Percentiles rank a stretch among this genome's conserved stretches.
Evolutionary conservation across 352 stramenopile species (phyloP).

Genomic region (Vaucheria bursata): DNA sequence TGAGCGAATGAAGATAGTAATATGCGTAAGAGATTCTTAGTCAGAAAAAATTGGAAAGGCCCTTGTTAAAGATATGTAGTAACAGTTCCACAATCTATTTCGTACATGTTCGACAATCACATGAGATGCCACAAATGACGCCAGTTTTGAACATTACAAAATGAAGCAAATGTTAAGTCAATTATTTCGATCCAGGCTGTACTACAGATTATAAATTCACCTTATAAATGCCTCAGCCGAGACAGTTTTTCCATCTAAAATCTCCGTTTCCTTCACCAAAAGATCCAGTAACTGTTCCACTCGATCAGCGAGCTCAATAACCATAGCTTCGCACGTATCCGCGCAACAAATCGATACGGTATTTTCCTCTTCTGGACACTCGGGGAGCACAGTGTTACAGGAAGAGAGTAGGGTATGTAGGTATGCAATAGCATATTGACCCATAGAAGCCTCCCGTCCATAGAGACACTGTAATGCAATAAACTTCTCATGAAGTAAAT

Average conservation of each 20-base stretch:
- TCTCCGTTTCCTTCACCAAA: background rate
- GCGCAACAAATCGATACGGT: background rate
- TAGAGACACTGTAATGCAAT: background rate
- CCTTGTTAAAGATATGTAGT: too few relatives aligned
- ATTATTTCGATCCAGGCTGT: too few relatives aligned
- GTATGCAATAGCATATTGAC: background rate
- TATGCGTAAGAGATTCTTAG: too few relatives aligned
- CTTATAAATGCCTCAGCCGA: background rate
- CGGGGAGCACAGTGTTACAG: background rate
- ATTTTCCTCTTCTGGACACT: background rate
- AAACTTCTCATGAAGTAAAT: too few relatives aligned
- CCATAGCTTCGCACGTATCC: background rate
- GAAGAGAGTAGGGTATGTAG: background rate
- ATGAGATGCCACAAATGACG: too few relatives aligned
- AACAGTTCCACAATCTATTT: too few relatives aligned
- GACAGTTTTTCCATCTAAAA: background rate
- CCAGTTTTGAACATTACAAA: too few relatives aligned
- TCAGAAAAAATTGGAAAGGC: too few relatives aligned
- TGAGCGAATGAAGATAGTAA: too few relatives aligned
- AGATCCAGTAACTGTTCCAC: background rate
- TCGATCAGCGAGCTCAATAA: background rate
- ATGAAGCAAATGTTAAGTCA: too few relatives aligned
- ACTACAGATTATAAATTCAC: background rate
- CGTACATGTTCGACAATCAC: too few relatives aligned
- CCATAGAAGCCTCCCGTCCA: background rate